phyloP scores from a whole-genome alignment of 345 rosid species.

The Acer yangbiense region DNA sequence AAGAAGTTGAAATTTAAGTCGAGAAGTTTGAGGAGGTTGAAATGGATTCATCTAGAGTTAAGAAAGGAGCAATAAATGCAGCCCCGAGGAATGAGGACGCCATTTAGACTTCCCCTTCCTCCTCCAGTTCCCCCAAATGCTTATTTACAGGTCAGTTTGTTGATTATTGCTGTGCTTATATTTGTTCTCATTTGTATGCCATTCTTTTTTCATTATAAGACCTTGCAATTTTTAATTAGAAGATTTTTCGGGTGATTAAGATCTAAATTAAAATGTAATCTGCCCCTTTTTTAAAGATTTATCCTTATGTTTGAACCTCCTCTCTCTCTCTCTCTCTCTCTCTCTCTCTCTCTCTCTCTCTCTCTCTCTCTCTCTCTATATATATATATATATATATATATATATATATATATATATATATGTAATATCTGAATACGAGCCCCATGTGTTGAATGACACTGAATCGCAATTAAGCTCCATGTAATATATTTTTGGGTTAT shows the following conservation, averaged over 20 bases:
- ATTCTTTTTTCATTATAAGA: neutral
- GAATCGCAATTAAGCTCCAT: no score
- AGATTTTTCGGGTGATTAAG: no score
- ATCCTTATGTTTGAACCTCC: no score
- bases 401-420: no score
- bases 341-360: neutral
- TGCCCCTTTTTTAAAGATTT: no score
- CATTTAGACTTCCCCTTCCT: conserved; percentile 40
- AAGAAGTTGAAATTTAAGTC: conserved; percentile 50
- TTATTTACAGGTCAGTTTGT: conserved; percentile 44
- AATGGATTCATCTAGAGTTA: neutral
- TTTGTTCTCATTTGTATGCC: neutral
- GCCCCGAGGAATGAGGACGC: conserved; percentile 36
- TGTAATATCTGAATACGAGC: no score
- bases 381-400: no score
- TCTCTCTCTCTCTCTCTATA: neutral
- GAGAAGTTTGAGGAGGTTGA: conserved; percentile 50
- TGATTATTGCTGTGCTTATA: neutral
- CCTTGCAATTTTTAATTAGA: no score
- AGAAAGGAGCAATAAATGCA: conserved; percentile 9
- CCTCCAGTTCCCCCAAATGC: conserved; percentile 52
- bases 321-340: neutral
- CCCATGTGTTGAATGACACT: no score
- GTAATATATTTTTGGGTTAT: no score
- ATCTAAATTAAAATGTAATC: no score